Conservation (phyloP, 1,139 yeast species). For the Kodamaea suecica region DNA sequence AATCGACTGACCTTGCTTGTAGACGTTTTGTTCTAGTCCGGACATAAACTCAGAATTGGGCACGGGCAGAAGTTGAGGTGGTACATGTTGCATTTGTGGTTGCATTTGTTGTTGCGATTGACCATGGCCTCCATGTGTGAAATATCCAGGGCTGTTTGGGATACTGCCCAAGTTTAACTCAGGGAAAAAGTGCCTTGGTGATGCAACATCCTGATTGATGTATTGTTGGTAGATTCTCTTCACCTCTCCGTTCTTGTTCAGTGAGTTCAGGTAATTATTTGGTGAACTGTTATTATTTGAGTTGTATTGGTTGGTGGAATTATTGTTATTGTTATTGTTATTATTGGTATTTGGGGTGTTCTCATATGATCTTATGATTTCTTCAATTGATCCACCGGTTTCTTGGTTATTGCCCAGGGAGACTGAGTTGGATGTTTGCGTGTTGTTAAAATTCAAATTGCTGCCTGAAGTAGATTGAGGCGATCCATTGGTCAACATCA, state of each 20-base stretch:
- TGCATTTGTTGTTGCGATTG: neutral
- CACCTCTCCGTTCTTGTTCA: constrained; percentile 16
- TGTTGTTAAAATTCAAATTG: constrained; percentile 8
- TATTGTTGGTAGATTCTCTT: constrained; percentile 33
- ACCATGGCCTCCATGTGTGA: constrained; percentile 11
- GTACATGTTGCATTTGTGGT: neutral
- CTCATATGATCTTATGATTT: constrained; percentile 34
- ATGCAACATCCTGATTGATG: constrained; percentile 26
- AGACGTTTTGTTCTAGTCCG: constrained; percentile 44
- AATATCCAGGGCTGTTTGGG: constrained; percentile 4
- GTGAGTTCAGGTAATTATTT: constrained; percentile 1
- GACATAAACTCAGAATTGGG: constrained; percentile 17
- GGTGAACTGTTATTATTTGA: neutral
- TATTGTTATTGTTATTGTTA: constrained; percentile 9
- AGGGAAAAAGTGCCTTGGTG: constrained; percentile 35
- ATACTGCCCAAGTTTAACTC: constrained; percentile 21
- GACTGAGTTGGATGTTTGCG: constrained; percentile 4
- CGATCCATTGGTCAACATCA: constrained; percentile 38
- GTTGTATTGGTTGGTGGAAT: neutral
- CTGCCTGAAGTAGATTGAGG: no score
- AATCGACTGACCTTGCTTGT: constrained; percentile 52
- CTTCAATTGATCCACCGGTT: constrained; percentile 30
- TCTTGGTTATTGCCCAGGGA: neutral
- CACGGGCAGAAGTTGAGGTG: constrained; percentile 12
- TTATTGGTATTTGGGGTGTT: constrained; percentile 16